These are phyloP conservation scores for Ligustrum vulgare DNA, from an alignment of 257 asterid species.

Conservation along the genomic window DNA sequence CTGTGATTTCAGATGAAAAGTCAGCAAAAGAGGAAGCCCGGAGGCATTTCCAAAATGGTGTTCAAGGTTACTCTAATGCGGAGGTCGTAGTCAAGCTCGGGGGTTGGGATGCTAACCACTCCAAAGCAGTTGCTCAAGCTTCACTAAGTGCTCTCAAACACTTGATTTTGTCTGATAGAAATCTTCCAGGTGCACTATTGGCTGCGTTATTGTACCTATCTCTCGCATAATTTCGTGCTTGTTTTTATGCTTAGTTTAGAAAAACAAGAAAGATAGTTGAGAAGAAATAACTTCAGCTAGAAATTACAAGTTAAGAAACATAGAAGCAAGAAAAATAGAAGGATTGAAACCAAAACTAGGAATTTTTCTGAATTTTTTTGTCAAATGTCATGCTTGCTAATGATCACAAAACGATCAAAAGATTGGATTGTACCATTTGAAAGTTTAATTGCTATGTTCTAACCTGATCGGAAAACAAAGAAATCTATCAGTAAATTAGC, in stretches of 20 bases:
- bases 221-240: neutral
- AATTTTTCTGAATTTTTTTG: neutral
- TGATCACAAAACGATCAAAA: neutral
- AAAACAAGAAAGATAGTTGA: neutral
- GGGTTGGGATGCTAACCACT: slow-evolving; percentile 73
- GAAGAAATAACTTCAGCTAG: neutral
- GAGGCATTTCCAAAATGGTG: slow-evolving; percentile 48
- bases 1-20: slow-evolving; percentile 58
- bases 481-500: neutral
- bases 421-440: neutral
- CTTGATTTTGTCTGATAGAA: slow-evolving; percentile 64
- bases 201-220: neutral
- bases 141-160: slow-evolving; percentile 82
- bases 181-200: slow-evolving; percentile 63
- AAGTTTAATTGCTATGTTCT: neutral
- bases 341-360: neutral
- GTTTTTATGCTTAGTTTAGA: neutral
- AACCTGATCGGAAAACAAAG: neutral
- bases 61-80: slow-evolving; percentile 64
- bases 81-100: slow-evolving; percentile 79
- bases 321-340: neutral
- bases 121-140: slow-evolving; percentile 78
- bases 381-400: neutral
- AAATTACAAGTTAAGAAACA: neutral
- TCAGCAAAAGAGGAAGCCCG: slow-evolving; percentile 76